Evolutionary conservation across 2,329 filamentous ascomycete genomes (phyloP).

Genomic region (Aspergillus eucalypticola): DNA sequence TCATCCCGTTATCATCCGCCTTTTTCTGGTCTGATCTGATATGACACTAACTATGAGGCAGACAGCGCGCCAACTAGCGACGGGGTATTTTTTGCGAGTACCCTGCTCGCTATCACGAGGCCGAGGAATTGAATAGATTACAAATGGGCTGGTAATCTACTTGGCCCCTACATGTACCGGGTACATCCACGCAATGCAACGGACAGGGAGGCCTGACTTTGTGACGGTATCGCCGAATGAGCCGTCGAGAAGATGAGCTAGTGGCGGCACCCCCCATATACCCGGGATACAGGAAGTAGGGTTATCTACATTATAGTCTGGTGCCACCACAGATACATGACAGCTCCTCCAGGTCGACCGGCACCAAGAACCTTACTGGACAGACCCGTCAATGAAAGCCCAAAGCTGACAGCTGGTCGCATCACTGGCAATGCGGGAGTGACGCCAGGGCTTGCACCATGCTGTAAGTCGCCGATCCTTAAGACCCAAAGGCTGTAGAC

Average conservation of each 20-base stretch:
- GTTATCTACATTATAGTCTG: slow-evolving; percentile 9
- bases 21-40: background rate
- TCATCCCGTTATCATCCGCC: background rate
- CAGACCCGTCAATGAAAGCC: slow-evolving; percentile 12
- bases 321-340: slow-evolving; percentile 12
- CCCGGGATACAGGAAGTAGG: background rate
- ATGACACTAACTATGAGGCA: background rate
- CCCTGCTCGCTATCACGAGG: too few species aligned
- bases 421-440: slow-evolving; percentile 11
- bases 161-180: background rate
- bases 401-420: slow-evolving; percentile 7
- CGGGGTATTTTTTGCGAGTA: too few species aligned
- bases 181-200: background rate
- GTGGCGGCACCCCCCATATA: background rate
- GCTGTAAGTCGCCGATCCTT: slow-evolving; percentile 9
- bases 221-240: background rate
- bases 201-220: background rate
- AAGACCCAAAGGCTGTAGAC: background rate
- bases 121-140: background rate
- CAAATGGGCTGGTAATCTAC: background rate
- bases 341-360: slow-evolving; percentile 7
- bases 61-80: background rate
- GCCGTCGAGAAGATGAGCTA: background rate
- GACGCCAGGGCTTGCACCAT: slow-evolving; percentile 12
- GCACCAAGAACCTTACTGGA: slow-evolving; percentile 11